phyloP scores from a whole-genome alignment of 108 stramenopile species.

The Asterionellopsis glacialis region DNA sequence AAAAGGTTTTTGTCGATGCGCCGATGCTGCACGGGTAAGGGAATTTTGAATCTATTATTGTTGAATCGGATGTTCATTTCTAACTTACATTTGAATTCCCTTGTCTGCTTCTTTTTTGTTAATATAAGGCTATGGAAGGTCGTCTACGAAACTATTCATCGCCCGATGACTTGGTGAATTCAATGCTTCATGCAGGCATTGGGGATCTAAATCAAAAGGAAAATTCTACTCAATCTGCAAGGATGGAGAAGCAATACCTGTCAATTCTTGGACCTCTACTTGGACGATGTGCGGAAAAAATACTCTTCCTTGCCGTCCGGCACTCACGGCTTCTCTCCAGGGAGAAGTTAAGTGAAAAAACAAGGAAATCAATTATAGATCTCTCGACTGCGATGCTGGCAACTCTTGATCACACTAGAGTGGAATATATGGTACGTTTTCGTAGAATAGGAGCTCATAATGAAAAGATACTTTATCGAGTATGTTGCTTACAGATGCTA shows the following conservation, averaged over 20 bases:
- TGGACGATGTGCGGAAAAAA: not conserved
- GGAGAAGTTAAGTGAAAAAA: not conserved
- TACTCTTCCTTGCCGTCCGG: not conserved
- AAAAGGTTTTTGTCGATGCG: not conserved
- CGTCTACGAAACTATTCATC: not conserved
- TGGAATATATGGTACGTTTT: not conserved
- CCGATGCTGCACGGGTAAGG: slow-evolving; percentile 2
- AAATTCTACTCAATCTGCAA: not conserved
- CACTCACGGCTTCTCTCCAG: not conserved
- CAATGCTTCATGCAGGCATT: no score
- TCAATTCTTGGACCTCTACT: not conserved
- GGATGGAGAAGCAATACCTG: slow-evolving; percentile 1
- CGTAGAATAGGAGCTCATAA: not conserved
- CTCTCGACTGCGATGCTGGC: not conserved
- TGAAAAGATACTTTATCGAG: not conserved
- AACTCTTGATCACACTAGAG: slow-evolving; percentile 1
- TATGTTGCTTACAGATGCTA: not conserved
- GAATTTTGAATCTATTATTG: not conserved
- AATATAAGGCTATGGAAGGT: not conserved
- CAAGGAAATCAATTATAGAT: not conserved
- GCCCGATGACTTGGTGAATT: not conserved
- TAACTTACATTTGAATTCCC: not conserved
- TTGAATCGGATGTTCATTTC: not conserved
- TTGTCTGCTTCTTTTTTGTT: not conserved
- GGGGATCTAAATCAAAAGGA: not conserved